These are phyloP conservation scores for Pythium aphanidermatum DNA, from an alignment of 352 stramenopile genomes.

Conservation along the genomic window DNA sequence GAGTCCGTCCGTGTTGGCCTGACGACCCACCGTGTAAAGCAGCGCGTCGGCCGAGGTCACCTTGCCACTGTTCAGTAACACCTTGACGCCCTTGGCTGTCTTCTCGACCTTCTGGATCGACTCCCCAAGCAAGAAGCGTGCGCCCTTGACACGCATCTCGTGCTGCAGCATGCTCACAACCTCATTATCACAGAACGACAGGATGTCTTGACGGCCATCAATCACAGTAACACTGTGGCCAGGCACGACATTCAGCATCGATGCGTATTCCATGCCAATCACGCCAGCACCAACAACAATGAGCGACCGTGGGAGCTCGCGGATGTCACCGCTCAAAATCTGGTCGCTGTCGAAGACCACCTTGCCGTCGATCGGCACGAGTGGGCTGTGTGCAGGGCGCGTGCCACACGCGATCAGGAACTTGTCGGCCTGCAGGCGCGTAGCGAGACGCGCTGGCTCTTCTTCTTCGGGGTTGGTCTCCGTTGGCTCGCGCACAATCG, in stretches of 20 bases:
- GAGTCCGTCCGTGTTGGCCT: conserved; percentile 71
- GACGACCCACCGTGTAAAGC: conserved; percentile 76
- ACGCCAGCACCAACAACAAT: conserved; percentile 83
- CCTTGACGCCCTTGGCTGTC: conserved; percentile 46
- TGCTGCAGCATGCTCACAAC: conserved; percentile 86
- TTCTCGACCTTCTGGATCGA: conserved; percentile 72
- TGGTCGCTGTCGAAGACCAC: conserved; percentile 79
- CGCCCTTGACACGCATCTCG: conserved; percentile 86
- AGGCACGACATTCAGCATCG: conserved; percentile 86
- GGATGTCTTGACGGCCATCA: conserved; percentile 65
- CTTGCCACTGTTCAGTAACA: conserved; percentile 76
- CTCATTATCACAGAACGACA: conserved; percentile 83
- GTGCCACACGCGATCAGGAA: conserved; percentile 85
- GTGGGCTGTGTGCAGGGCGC: conserved; percentile 61
- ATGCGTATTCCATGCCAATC: conserved; percentile 90
- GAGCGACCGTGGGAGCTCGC: conserved; percentile 60
- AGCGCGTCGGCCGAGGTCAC: conserved; percentile 60
- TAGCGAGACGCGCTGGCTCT: conserved; percentile 23
- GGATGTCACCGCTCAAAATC: conserved; percentile 65
- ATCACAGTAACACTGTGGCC: conserved; percentile 85
- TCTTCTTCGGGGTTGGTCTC: conserved; percentile 12
- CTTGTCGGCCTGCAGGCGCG: conserved; percentile 59
- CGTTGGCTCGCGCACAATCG: conserved; percentile 35
- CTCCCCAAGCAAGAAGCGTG: conserved; percentile 80
- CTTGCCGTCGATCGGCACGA: conserved; percentile 82